These are phyloP conservation scores for Fusarium papillatum DNA, from an alignment of 2,329 filamentous ascomycete species.

Conservation along the genomic window DNA sequence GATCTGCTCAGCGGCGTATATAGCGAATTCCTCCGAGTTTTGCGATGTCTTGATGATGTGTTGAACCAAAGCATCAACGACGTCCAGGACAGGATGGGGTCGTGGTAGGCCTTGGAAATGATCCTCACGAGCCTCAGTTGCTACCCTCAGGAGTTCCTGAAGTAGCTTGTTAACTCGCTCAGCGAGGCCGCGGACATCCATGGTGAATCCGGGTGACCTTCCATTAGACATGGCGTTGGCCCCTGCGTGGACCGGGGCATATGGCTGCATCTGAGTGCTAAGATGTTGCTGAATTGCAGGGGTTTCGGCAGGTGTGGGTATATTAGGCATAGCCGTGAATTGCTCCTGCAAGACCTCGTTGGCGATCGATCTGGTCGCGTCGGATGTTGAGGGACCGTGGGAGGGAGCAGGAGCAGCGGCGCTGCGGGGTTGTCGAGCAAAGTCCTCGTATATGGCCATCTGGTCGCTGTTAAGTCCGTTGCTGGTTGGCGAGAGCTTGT, in stretches of 20 bases:
- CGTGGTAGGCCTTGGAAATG: constrained; percentile 72
- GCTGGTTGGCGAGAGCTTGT: constrained; percentile 80
- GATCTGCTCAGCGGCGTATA: constrained; percentile 72
- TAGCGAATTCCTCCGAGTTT: constrained; percentile 70
- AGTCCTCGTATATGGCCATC: constrained; percentile 96
- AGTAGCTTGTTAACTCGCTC: constrained; percentile 72
- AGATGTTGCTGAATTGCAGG: constrained; percentile 66
- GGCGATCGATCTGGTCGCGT: constrained; percentile 71
- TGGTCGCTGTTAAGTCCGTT: constrained; percentile 90
- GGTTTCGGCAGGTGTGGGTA: constrained; percentile 72
- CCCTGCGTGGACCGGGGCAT: constrained; percentile 65
- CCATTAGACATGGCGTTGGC: constrained; percentile 60
- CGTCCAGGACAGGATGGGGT: constrained; percentile 71
- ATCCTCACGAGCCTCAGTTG: constrained; percentile 67
- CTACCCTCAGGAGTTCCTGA: constrained; percentile 67
- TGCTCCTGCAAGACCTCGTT: constrained; percentile 76
- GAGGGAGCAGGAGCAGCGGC: constrained; percentile 65
- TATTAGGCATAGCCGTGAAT: constrained; percentile 67
- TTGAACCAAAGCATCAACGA: constrained; percentile 72
- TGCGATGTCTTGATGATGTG: constrained; percentile 74
- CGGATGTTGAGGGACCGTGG: constrained; percentile 70
- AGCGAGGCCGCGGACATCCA: constrained; percentile 66
- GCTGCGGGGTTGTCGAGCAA: constrained; percentile 85
- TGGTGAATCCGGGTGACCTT: constrained; percentile 60
- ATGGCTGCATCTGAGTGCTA: constrained; percentile 66